Base-by-base conservation (phyloP, 202 grass and related monocot genomes). In the Bolboschoenoplectus hybrid region DNA sequence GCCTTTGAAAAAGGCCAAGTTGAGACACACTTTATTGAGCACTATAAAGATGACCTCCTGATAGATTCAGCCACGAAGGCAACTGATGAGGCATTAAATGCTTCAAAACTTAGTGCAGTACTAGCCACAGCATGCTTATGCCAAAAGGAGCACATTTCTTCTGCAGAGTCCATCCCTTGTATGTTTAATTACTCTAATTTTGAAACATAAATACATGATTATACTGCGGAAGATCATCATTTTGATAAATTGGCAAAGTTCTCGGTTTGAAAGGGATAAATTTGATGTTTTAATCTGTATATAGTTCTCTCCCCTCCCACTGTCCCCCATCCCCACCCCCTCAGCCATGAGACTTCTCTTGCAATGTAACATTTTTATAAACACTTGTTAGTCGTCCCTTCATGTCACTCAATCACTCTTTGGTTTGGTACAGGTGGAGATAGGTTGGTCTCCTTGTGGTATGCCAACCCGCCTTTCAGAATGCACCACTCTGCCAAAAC, bases 1-100 rank as follows among this genome's bases (percentile, higher is more conserved):
- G 90, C 93, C 72, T 98, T 98, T 90, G 89, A 98, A 83, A 92
- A 80, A 84, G 96, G 91, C 67, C 67, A 88, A 67, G 93, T 98
- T 16, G 90, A 94, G 44, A 98, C 96, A 71, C 96, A 95, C 73
- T 98, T 95, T 55, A 98, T 98, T 58, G 96, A 98, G 38, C 90
- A 85, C 60, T 94, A 88, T 68, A 93, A 90, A 91, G 83, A 89
- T 71, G 96, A 98, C 79, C 86, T 98, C 84, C 51, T 82, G 77
- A 91, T 87, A 87, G 85, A 56, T 88, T 89, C 89, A 61, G 63
- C 87, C 1, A 80, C 77, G 9, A 85, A 79, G 82, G 69, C 82
- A 83, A 82, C 82, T 34, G 56, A 26, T 82, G 88, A 91, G 86
- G 74, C 76, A 53, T 67, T 71, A 63, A 64, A 53, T 88, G 86